Evolutionary conservation across 352 stramenopile species (phyloP).

Genomic region (Phytophthora gonapodyides): DNA sequence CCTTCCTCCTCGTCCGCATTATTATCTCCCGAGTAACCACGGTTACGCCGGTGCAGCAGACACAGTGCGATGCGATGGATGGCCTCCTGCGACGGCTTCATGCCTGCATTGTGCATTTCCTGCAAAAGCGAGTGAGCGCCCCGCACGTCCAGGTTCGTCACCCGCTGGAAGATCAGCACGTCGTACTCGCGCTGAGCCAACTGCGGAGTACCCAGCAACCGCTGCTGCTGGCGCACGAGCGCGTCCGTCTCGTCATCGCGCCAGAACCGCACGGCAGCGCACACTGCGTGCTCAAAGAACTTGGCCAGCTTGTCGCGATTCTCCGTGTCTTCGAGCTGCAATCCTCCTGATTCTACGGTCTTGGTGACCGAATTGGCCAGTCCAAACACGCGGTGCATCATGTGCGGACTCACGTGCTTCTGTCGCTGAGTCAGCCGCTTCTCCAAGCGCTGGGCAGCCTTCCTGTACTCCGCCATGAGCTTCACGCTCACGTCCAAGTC

Average conservation of each 20-base stretch:
- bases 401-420: constrained; percentile 52
- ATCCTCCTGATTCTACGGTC: constrained; percentile 18
- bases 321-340: constrained; percentile 20
- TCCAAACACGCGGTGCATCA: constrained; percentile 74
- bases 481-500: constrained; percentile 65
- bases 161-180: constrained; percentile 67
- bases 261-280: constrained; percentile 64
- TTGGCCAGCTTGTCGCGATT: constrained; percentile 45
- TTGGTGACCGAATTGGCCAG: constrained; percentile 47
- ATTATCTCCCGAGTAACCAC: background rate
- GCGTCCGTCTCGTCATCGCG: constrained; percentile 56
- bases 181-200: constrained; percentile 62
- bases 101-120: constrained; percentile 81
- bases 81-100: constrained; percentile 62
- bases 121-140: constrained; percentile 68
- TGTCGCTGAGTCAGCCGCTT: constrained; percentile 55
- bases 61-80: constrained; percentile 77
- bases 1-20: constrained; percentile 11
- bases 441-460: constrained; percentile 59
- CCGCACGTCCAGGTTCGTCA: constrained; percentile 50
- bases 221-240: constrained; percentile 59
- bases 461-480: constrained; percentile 84
- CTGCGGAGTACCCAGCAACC: constrained; percentile 36
- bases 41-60: constrained; percentile 51
- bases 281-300: constrained; percentile 64